Evolutionary conservation across 2,329 filamentous ascomycete species (phyloP), one percentile per base, ranked within the genome.

Genomic region (Coniochaeta sp.): DNA sequence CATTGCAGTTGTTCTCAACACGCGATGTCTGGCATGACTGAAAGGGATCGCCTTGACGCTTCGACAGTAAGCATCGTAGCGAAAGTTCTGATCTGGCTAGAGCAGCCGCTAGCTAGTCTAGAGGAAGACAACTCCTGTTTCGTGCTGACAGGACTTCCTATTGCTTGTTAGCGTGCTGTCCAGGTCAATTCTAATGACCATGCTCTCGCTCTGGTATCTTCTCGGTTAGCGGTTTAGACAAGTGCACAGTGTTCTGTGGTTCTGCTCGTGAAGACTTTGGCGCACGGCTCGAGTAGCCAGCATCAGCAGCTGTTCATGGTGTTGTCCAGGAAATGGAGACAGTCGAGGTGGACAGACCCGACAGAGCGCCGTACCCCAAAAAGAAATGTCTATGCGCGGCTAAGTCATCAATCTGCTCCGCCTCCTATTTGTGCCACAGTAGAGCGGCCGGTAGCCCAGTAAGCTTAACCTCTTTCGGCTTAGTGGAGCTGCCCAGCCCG

Each of bases 351-450:
- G 38, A 42, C 38, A 42, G 38, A 42, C 18, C 38, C 18, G 38
- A 42, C 38, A 42, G 38, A 42, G 38, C 38, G 38, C 38, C 18
- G 18, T 26, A 42, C 2, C 5, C 38, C 38, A 9, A 26, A 24
- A 14, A 26, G 20, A 14, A 22, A 42, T 22, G 26, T 30, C 45
- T 13, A 47, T 47, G 45, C 45, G 45, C 45, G 45, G 45, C 45
- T 47, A 47, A 47, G 45, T 47, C 45, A 47, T 47, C 45, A 30
- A 28, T 28, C 28, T 30, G 27, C 45, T 47, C 24, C 42, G 42
- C 42, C 24, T 46, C 42, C 42, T 20, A 46, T 46, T 46, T 46
- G 42, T n/a, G n/a, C n/a, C n/a, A n/a, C n/a, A n/a, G n/a, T 46
- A 20, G 22, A 46, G 24, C 22, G 45, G 45, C 45, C 45, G 45